Evolutionary conservation across 495 filamentous ascomycete species (phyloP).

Genomic region (Penicillium lividum): DNA sequence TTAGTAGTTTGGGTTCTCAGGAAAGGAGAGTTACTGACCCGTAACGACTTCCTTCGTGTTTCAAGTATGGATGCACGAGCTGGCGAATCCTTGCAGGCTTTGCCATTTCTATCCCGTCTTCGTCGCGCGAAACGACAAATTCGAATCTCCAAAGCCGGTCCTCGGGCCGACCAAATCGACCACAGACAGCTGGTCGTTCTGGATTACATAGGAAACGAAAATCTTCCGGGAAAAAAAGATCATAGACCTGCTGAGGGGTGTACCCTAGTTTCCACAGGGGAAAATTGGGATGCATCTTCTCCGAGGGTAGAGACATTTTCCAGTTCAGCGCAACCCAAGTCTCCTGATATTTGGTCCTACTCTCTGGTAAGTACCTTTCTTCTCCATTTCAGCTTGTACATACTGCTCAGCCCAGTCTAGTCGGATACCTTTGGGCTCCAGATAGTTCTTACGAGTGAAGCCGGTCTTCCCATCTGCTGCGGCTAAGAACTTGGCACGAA

Average conservation of each 20-base stretch:
- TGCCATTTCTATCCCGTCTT: constrained; percentile 37
- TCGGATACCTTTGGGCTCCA: constrained; percentile 45
- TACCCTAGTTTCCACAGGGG: constrained; percentile 52
- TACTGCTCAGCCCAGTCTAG: constrained; percentile 40
- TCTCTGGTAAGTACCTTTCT: neutral
- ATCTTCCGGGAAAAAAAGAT: constrained; percentile 50
- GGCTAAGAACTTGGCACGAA: constrained; percentile 42
- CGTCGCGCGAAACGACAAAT: constrained; percentile 36
- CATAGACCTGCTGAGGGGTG: constrained; percentile 49
- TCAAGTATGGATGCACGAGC: constrained; percentile 37
- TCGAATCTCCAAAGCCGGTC: constrained; percentile 54
- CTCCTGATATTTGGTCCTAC: constrained; percentile 46
- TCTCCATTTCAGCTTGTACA: neutral
- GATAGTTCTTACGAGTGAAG: constrained; percentile 49
- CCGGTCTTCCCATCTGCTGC: constrained; percentile 56
- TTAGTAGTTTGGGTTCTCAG: neutral
- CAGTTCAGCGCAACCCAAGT: constrained; percentile 56
- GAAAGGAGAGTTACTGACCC: constrained; percentile 20
- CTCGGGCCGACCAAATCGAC: constrained; percentile 45
- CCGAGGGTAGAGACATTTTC: constrained; percentile 45
- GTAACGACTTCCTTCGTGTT: constrained; percentile 33
- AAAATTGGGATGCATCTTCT: constrained; percentile 49
- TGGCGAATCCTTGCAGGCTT: constrained; percentile 20
- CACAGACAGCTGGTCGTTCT: constrained; percentile 44
- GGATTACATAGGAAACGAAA: constrained; percentile 52